Evolutionary conservation across 305 asterid species (phyloP), one percentile per base, ranked within the genome.

Genomic region (Fraxinus albicans): DNA sequence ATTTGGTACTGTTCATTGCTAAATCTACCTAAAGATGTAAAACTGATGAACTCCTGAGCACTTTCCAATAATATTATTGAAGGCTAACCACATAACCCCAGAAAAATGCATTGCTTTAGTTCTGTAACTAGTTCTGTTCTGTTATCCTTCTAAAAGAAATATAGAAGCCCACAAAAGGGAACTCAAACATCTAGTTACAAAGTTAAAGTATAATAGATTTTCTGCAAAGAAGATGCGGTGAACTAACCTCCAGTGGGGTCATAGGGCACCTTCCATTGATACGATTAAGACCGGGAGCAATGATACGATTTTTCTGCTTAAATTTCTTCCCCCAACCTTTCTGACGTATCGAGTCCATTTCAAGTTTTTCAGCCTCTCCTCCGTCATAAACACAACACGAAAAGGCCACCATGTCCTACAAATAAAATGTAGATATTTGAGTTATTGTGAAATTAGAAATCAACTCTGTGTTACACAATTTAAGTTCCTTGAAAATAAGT

Each of bases 181-280:
- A 69, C 42, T 77, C 67, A 50, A 44, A 67, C 47, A 13, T 10
- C n/a, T 34, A 47, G 25, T 75, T 53, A 13, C 60, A 75, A 31
- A 82, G 8, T 19, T 38, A 47, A 27, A 42, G 8, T 8, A 23
- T 1, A 65, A 19, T 63, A 3, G 17, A 35, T 63, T 63, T 63
- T 35, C 35, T 78, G 23, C 53, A 42, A 42, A 33, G 33, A 74
- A 83, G 19, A 35, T 21, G 73, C 13, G 1, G 23, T 42, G 81
- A 83, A 84, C 95, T 84, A 88, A 95, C 98, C 98, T 95, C 98
- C 83, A 95, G 89, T 78, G 98, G 98, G 80, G 98, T 92, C 95
- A 95, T 91, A 1, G 98, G 98, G 85, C 98, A 95, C 87, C 88
- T 92, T 86, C 98, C 98, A 9, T 86, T 93, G 3, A 91, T 86